Percentiles rank a stretch among this genome's conserved stretches.
Conservation (phyloP, 1,284 basidiomycete species). For the Ganoderma meredithae region DNA sequence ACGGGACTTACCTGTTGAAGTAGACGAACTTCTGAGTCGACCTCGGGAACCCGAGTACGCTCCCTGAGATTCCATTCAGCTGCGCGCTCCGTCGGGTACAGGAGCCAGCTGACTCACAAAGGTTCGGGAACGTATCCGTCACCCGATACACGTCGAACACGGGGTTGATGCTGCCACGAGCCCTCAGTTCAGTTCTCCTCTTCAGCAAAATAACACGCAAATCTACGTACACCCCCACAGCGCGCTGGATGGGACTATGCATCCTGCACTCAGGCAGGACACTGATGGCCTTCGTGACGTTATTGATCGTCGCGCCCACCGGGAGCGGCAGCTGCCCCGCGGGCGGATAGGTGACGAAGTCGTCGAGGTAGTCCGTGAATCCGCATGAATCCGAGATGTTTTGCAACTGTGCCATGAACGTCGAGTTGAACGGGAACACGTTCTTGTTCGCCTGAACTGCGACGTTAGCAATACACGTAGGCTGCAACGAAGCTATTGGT, state of each 20-base stretch:
- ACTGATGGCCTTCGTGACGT: constrained; percentile 34
- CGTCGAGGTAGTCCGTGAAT: constrained; percentile 48
- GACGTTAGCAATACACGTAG: background rate
- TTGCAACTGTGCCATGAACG: constrained; percentile 44
- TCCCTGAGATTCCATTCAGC: constrained; percentile 45
- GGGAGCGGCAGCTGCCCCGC: constrained; percentile 57
- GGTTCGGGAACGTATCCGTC: constrained; percentile 45
- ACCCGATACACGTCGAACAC: constrained; percentile 56
- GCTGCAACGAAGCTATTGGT: background rate
- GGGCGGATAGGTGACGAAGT: constrained; percentile 49
- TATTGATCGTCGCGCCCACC: constrained; percentile 44
- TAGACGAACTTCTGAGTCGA: constrained; percentile 58
- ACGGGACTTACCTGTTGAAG: no score
- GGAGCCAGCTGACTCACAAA: constrained; percentile 35
- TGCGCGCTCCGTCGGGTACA: constrained; percentile 29
- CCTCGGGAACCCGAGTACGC: constrained; percentile 62
- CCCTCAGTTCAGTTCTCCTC: no score
- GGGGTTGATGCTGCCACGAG: constrained; percentile 55
- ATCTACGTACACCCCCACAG: constrained; percentile 52
- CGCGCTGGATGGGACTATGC: constrained; percentile 46
- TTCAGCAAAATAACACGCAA: no score
- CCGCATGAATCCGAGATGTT: constrained; percentile 48
- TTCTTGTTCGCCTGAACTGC: constrained; percentile 54
- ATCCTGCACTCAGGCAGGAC: constrained; percentile 51
- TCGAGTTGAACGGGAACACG: constrained; percentile 53